Base-by-base conservation (phyloP, 257 asterid species). In the Nyctanthes arbortristis region DNA sequence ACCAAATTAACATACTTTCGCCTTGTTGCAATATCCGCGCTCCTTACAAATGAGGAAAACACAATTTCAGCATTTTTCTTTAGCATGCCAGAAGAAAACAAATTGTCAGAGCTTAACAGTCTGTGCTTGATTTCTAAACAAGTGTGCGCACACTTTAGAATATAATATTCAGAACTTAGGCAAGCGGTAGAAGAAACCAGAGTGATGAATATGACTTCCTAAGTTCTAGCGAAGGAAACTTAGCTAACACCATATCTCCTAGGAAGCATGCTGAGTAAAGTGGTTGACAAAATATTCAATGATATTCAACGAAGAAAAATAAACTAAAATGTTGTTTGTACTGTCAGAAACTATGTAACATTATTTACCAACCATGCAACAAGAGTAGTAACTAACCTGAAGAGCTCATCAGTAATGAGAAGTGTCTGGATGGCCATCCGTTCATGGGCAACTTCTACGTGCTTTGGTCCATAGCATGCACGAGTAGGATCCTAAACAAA, bases 391-490 rank as follows among this genome's bases (percentile, higher is more conserved):
- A 64, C 86, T 70, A 63, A 87, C 98, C 92, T 89, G 86, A 94
- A 94, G 76, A 91, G 95, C 73, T 91, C 97, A 68, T 94, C 99
- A 1, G 97, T 94, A 61, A 94, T 75, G 61, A 94, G 97, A 79
- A 94, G 96, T 36, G 99, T 91, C 79, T 91, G 96, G 75, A 94
- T 67, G 72, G 98, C 97, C 97, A 93, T 85, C 52, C 91, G 86
- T 63, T 93, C 98, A 72, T 93, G 93, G 65, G 99, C 99, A 78
- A 94, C 96, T 78, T 94, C 97, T 47, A 94, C 97, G 47, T 94
- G 99, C 71, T 86, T 94, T 68, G 97, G 96, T 71, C 99, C 99
- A 68, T 94, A 94, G 85, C 97, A 91, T 65, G 97, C 97, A 54
- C 97, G 99, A 32, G 74, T 79, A 49, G 95, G 87, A 75, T 94